A percentile compares a stretch with the other conserved stretches of the same genome.
Evolutionary conservation across 164 flowering plant genomes (phyloP).

Genomic region (Tinospora cordifolia): DNA sequence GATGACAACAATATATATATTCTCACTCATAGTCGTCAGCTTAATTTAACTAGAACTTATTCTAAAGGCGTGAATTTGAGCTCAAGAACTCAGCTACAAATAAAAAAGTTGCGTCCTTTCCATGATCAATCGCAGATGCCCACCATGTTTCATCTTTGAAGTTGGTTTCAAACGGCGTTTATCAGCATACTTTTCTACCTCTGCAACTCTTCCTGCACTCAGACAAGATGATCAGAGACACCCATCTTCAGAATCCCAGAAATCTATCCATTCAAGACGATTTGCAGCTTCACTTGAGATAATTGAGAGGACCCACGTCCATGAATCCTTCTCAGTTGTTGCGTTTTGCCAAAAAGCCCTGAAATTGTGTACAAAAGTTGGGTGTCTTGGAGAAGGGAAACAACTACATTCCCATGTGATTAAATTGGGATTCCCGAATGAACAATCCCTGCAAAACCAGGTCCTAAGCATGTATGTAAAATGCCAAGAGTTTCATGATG

Average conservation of each 20-base stretch:
- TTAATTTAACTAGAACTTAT: no score
- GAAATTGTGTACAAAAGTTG: slow-evolving; percentile 29
- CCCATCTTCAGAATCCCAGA: slow-evolving; percentile 8
- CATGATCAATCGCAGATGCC: slow-evolving; percentile 3
- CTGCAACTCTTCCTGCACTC: neutral
- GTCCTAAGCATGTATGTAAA: slow-evolving; percentile 36
- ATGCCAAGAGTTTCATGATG: slow-evolving; percentile 28
- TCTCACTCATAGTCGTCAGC: no score
- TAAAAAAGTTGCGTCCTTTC: neutral
- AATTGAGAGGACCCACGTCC: slow-evolving; percentile 13
- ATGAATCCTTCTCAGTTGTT: slow-evolving; percentile 11
- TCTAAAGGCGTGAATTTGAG: no score
- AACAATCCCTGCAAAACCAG: slow-evolving; percentile 34
- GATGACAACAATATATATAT: no score
- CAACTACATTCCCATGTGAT: slow-evolving; percentile 33
- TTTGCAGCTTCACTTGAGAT: neutral
- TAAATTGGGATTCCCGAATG: slow-evolving; percentile 24
- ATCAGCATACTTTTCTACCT: neutral
- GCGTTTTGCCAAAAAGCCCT: slow-evolving; percentile 27
- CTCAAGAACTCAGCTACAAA: no score
- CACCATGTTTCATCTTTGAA: neutral
- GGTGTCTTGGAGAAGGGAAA: slow-evolving; percentile 30
- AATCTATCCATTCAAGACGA: slow-evolving; percentile 2
- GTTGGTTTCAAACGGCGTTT: slow-evolving; percentile 7
- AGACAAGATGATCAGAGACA: slow-evolving; percentile 2